Conservation (phyloP, 1,284 basidiomycete genomes). For the Malassezia globosa region DNA sequence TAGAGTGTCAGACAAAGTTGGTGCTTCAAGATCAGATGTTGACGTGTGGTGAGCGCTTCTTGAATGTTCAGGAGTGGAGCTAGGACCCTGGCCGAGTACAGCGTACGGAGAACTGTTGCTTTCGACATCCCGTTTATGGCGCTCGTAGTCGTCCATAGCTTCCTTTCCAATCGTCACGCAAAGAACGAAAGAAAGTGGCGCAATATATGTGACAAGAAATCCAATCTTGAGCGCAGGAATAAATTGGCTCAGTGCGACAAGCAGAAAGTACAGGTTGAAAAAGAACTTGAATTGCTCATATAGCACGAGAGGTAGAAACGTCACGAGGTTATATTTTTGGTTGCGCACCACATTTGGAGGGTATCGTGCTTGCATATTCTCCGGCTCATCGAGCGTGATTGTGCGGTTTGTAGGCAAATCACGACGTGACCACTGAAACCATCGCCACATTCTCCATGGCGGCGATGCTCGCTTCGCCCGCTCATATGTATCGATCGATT, state of each 20-base stretch:
- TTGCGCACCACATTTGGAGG: constrained; percentile 80
- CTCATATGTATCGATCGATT: constrained; percentile 8
- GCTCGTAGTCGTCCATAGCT: constrained; percentile 92
- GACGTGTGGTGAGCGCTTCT: constrained; percentile 6
- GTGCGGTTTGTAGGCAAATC: not conserved
- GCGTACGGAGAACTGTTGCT: constrained; percentile 88
- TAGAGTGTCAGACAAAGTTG: constrained; percentile 3
- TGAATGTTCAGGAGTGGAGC: constrained; percentile 15
- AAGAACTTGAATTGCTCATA: constrained; percentile 99
- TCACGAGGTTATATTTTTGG: constrained; percentile 91
- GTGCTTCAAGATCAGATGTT: constrained; percentile 17
- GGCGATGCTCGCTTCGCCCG: constrained; percentile 2
- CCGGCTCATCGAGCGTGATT: constrained; percentile 12
- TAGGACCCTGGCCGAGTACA: constrained; percentile 55
- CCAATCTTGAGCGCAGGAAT: constrained; percentile 95
- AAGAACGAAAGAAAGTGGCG: constrained; percentile 87
- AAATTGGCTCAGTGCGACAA: constrained; percentile 91
- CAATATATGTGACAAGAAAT: constrained; percentile 90
- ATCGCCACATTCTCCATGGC: constrained; percentile 4
- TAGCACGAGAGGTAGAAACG: constrained; percentile 88
- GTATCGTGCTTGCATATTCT: constrained; percentile 37
- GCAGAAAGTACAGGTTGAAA: constrained; percentile 97
- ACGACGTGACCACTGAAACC: not conserved
- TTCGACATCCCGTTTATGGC: constrained; percentile 77
- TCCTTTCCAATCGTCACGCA: constrained; percentile 95